Evolutionary conservation across 768 basidiomycete species (phyloP).

Genomic region (Boletus pseudopeckii): DNA sequence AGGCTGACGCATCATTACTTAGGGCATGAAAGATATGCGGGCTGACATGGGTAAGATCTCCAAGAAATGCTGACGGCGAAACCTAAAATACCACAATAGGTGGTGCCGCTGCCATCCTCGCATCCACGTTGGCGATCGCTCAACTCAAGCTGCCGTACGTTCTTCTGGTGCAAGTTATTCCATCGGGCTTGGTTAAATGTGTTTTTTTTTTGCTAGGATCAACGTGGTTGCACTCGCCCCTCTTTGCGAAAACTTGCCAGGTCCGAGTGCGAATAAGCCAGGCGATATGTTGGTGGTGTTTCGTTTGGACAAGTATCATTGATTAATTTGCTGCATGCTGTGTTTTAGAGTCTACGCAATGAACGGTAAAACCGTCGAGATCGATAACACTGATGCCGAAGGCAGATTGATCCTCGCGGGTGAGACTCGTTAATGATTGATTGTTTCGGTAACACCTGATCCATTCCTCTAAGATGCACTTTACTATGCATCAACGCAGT

Average conservation of each 20-base stretch:
- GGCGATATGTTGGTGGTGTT: constrained; percentile 66
- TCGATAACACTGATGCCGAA: constrained; percentile 87
- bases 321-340: not conserved
- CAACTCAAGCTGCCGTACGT: constrained; percentile 76
- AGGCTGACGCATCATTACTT: not conserved
- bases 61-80: not conserved
- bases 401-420: constrained; percentile 74
- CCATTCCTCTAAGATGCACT: constrained; percentile 57
- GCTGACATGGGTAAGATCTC: constrained; percentile 74
- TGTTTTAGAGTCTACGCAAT: constrained; percentile 67
- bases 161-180: not conserved
- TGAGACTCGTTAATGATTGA: constrained; percentile 26
- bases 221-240: constrained; percentile 74
- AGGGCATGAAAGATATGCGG: constrained; percentile 84
- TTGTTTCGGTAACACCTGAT: not conserved
- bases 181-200: not conserved
- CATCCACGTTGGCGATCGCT: constrained; percentile 73
- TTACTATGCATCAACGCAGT: constrained; percentile 74
- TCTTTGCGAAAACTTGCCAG: constrained; percentile 84
- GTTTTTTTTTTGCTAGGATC: constrained; percentile 41
- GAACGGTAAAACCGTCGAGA: constrained; percentile 84
- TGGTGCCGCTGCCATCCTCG: constrained; percentile 76
- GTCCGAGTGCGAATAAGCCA: constrained; percentile 63
- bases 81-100: constrained; percentile 34
- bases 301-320: not conserved